These are phyloP conservation scores for Aspergillus eucalypticola DNA, from an alignment of 2,329 filamentous ascomycete species.

Conservation along the genomic window DNA sequence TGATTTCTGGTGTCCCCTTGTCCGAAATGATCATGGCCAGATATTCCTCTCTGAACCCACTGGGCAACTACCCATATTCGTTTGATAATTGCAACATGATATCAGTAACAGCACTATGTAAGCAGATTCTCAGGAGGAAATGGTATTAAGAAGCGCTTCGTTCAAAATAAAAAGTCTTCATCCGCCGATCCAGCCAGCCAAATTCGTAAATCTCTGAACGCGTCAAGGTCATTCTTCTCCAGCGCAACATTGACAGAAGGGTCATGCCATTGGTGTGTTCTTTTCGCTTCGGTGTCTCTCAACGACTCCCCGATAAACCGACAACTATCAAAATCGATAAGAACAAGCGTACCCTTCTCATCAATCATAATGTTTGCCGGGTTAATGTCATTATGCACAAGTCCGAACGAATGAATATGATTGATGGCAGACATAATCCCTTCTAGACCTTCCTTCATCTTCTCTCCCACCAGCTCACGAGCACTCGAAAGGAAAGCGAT, in stretches of 20 bases:
- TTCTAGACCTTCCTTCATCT: slow-evolving; percentile 17
- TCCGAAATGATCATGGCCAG: too few species aligned
- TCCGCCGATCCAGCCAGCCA: slow-evolving; percentile 18
- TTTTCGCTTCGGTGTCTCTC: slow-evolving; percentile 16
- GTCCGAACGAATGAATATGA: slow-evolving; percentile 31
- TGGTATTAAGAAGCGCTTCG: too few species aligned
- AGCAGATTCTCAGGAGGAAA: too few species aligned
- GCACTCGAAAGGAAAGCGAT: slow-evolving; percentile 20
- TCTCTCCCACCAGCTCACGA: slow-evolving; percentile 18
- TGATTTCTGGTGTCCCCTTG: too few species aligned
- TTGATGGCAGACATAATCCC: slow-evolving; percentile 29
- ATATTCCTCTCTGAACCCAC: too few species aligned
- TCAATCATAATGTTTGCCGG: slow-evolving; percentile 34
- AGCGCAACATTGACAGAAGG: slow-evolving; percentile 16
- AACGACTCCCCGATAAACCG: slow-evolving; percentile 24
- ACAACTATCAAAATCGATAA: slow-evolving; percentile 36
- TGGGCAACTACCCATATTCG: too few species aligned
- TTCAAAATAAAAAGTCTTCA: slow-evolving; percentile 6
- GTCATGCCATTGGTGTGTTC: slow-evolving; percentile 24
- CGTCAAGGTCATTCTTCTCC: slow-evolving; percentile 24
- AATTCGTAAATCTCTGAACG: slow-evolving; percentile 17
- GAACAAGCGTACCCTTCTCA: slow-evolving; percentile 24
- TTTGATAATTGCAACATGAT: too few species aligned
- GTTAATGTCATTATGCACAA: slow-evolving; percentile 35
- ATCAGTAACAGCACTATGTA: too few species aligned